Percentiles rank a stretch among this genome's conserved stretches.
These are phyloP conservation scores for Volvox carteri DNA, from an alignment of 163 green algal species.

Conservation along the genomic window DNA sequence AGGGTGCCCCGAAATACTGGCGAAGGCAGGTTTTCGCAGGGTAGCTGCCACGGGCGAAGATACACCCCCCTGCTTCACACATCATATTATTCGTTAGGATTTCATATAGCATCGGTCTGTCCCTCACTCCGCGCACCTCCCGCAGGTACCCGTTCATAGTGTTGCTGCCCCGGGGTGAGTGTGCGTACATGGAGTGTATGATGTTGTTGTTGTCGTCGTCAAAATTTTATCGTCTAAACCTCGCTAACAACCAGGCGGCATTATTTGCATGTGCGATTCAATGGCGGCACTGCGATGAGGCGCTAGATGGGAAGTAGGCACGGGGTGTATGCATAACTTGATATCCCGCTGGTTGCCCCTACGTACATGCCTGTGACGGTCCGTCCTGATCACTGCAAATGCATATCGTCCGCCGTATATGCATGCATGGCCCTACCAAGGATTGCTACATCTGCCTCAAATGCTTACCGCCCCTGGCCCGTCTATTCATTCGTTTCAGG, in stretches of 20 bases:
- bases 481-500: background rate
- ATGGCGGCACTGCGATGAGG: background rate
- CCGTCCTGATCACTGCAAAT: background rate
- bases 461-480: background rate
- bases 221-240: no score
- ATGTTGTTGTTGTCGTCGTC: background rate
- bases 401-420: background rate
- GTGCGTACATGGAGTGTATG: background rate
- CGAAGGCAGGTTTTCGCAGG: background rate
- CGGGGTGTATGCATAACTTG: background rate
- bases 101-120: background rate
- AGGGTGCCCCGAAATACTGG: background rate
- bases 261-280: background rate
- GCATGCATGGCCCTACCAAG: background rate
- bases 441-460: background rate
- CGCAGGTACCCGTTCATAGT: constrained; percentile 34
- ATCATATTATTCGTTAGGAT: background rate
- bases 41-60: background rate
- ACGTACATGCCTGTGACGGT: no score
- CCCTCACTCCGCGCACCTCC: background rate
- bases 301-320: background rate
- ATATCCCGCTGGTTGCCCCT: background rate
- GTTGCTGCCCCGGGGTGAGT: constrained; percentile 19
- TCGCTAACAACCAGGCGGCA: no score
- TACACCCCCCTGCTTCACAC: background rate